Base-by-base conservation (phyloP, 768 basidiomycete genomes). In the Agrocybe praecox region DNA sequence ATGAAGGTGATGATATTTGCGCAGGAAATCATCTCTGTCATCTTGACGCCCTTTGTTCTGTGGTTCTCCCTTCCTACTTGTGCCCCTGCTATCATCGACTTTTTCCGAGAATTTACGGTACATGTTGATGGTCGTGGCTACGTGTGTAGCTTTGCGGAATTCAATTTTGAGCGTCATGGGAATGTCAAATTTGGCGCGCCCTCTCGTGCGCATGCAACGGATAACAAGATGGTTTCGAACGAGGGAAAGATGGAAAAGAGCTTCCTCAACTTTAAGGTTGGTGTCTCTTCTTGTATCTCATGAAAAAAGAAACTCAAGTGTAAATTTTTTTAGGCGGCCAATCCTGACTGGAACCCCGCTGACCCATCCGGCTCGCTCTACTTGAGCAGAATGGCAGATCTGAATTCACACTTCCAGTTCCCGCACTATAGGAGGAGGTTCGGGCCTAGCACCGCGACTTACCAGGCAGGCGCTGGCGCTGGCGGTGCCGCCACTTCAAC, bases 211-310 rank as follows among this genome's bases (percentile, higher is more conserved):
- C 21, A 23, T 21, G 42, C 43, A 15, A 76, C 79, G 12, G 90
- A 94, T 61, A 86, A 86, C 63, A 85, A 85, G 57, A 88, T 90
- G 80, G 79, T 90, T 65, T 92, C 91, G 5, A 92, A 91, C 59
- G 90, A 96, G 62, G 93, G 93, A 33, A 99, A 99, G 81, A 98
- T 99, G 96, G 97, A 99, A 79, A 97, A 98, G 77, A 93, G 90
- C 70, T 92, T 97, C 76, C 76, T 96, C 29, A 93, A 91, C 67
- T 97, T 97, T 80, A 96, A 96, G 76, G 88, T 85, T 43, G 44
- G 67, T 49, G 8, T 34, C 24, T 51, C 21, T 46, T 18, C 17
- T 48, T 26, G 17, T 49, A 1, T n/a, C 26, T 17, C 29, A 22
- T 15, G 3, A 18, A 23, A 40, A 29, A 46, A n/a, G n/a, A n/a